Percentiles rank a stretch among this genome's conserved stretches.
phyloP scores from a whole-genome alignment of 2,329 filamentous ascomycete genomes.

The Fusarium mangiferae region DNA sequence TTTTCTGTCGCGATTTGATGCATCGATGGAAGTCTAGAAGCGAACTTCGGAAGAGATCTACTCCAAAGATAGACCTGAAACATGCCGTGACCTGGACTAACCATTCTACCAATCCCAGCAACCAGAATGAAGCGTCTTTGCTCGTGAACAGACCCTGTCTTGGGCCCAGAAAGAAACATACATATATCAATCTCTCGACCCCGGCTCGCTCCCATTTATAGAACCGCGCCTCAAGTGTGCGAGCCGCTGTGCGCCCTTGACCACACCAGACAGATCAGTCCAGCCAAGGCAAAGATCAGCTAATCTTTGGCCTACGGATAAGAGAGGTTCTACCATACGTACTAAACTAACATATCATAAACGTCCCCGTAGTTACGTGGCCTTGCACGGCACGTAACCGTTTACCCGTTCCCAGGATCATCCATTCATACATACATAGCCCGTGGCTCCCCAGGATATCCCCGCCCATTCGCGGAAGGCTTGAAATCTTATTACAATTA shows the following conservation, averaged over 20 bases:
- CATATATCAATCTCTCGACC: background rate
- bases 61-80: constrained; percentile 5
- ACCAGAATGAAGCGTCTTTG: constrained; percentile 7
- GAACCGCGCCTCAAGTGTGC: constrained; percentile 21
- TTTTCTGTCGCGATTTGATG: background rate
- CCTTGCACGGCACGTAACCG: constrained; percentile 36
- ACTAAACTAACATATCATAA: background rate
- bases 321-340: constrained; percentile 14
- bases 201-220: constrained; percentile 38
- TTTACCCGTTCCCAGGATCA: constrained; percentile 33
- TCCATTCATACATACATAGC: constrained; percentile 11
- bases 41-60: background rate
- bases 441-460: constrained; percentile 30
- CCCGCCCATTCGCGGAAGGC: constrained; percentile 15
- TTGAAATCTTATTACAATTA: constrained; percentile 17
- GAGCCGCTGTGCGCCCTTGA: constrained; percentile 16
- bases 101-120: background rate
- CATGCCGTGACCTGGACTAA: background rate
- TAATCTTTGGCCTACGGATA: constrained; percentile 13
- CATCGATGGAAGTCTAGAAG: constrained; percentile 4
- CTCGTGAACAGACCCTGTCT: background rate
- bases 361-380: constrained; percentile 22
- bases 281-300: constrained; percentile 1
- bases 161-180: background rate
- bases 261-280: constrained; percentile 8